Percentiles rank a stretch among this genome's conserved stretches.
Conservation (phyloP, 2,329 filamentous ascomycete species). For the Ceratocystis smalleyi region DNA sequence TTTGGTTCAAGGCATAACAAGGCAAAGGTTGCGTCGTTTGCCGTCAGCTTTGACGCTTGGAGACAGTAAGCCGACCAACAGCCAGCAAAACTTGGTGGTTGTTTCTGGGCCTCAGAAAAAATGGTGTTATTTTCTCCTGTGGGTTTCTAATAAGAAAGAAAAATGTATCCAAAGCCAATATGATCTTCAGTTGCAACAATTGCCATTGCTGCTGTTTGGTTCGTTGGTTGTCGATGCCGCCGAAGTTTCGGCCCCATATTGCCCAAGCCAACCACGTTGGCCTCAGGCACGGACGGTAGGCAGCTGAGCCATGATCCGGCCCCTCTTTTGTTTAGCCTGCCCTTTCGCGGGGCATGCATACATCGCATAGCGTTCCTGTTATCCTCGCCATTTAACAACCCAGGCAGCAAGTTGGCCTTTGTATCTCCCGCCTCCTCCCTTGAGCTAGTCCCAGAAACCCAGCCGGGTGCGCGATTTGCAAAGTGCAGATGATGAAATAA, state of each 20-base stretch:
- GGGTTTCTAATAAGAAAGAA: not conserved
- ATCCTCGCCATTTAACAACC: not conserved
- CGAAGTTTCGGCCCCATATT: slow-evolving; percentile 1
- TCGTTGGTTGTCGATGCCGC: not conserved
- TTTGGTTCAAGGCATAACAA: not conserved
- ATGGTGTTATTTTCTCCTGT: too few relatives aligned
- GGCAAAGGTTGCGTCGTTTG: not conserved
- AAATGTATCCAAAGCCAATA: not conserved
- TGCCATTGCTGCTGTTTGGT: not conserved
- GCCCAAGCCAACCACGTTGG: not conserved
- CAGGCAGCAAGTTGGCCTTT: not conserved
- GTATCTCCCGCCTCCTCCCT: too few relatives aligned
- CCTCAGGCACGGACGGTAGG: not conserved
- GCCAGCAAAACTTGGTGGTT: not conserved
- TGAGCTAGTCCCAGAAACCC: not conserved
- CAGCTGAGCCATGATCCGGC: not conserved
- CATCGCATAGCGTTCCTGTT: not conserved
- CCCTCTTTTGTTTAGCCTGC: not conserved
- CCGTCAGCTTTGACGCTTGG: not conserved
- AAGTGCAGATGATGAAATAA: too few relatives aligned
- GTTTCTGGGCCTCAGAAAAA: not conserved
- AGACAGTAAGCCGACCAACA: not conserved
- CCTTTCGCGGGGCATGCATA: not conserved
- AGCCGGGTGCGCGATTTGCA: too few relatives aligned
- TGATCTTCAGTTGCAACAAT: not conserved